phyloP scores from a whole-genome alignment of 805 yeast genomes.

The Blastobotrys peoriensis region DNA sequence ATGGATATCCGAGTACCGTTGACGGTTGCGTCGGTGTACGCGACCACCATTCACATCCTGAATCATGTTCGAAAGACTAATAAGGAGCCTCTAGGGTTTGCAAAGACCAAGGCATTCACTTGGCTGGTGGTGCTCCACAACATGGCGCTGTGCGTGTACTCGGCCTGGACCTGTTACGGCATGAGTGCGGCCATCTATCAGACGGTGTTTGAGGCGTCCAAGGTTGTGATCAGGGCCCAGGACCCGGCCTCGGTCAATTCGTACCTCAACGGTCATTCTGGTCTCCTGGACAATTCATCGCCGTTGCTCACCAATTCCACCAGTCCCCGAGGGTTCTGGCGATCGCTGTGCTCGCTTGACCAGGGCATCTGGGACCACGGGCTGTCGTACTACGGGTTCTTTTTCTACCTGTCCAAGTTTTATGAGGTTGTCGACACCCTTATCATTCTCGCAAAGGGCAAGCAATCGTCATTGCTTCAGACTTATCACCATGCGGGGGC shows the following conservation, averaged over 20 bases:
- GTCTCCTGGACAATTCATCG: slow-evolving; percentile 11
- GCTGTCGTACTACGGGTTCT: slow-evolving; percentile 53
- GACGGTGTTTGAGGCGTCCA: slow-evolving; percentile 33
- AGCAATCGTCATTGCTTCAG: slow-evolving; percentile 59
- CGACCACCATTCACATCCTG: slow-evolving; percentile 48
- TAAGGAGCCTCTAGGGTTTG: slow-evolving; percentile 45
- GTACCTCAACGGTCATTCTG: slow-evolving; percentile 17
- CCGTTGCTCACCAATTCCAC: slow-evolving; percentile 9
- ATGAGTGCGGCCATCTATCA: slow-evolving; percentile 47
- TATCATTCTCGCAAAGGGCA: slow-evolving; percentile 61
- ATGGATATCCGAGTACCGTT: slow-evolving; percentile 51
- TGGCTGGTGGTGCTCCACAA: slow-evolving; percentile 55
- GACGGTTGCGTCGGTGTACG: slow-evolving; percentile 52
- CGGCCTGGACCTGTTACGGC: slow-evolving; percentile 67
- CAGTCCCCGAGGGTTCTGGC: slow-evolving; percentile 36
- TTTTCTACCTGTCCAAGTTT: slow-evolving; percentile 64
- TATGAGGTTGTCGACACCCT: slow-evolving; percentile 67
- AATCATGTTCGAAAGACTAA: slow-evolving; percentile 43
- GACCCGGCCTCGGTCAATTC: slow-evolving; percentile 11
- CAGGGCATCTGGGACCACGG: slow-evolving; percentile 55
- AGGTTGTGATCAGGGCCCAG: slow-evolving; percentile 24
- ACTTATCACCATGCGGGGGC: slow-evolving; percentile 78
- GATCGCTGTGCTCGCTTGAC: slow-evolving; percentile 53
- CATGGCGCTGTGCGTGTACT: slow-evolving; percentile 54
- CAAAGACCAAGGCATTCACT: slow-evolving; percentile 43